Percentiles rank a stretch among this genome's conserved stretches.
phyloP scores from a whole-genome alignment of 1,284 basidiomycete genomes.

The Fomitopsis schrenkii region DNA sequence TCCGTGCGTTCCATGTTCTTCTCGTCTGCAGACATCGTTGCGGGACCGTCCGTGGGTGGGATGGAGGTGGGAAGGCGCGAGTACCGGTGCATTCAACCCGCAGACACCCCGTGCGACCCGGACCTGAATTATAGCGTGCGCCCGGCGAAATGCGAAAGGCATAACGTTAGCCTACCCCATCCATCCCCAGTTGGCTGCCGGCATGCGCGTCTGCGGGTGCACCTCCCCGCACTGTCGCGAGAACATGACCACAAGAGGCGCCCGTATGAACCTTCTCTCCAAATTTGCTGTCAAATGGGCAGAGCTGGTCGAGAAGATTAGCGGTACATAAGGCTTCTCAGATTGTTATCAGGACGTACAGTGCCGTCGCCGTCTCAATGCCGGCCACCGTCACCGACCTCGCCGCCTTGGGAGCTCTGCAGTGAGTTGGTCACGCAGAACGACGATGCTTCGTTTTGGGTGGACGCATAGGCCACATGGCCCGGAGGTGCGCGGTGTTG shows the following conservation, averaged over 20 bases:
- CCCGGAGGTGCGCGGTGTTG: not conserved
- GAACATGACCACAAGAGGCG: no score
- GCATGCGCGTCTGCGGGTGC: not conserved
- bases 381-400: not conserved
- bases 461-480: not conserved
- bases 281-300: no score
- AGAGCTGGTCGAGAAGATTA: not conserved
- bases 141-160: not conserved
- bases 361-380: not conserved
- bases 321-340: no score
- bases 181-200: not conserved
- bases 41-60: not conserved
- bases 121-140: not conserved
- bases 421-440: not conserved
- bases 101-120: not conserved
- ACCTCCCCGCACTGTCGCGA: not conserved
- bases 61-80: not conserved
- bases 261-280: no score
- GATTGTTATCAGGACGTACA: not conserved
- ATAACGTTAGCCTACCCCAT: not conserved
- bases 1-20: slow-evolving; percentile 5
- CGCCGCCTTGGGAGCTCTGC: not conserved
- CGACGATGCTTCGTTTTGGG: not conserved
- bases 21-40: slow-evolving; percentile 6
- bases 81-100: not conserved